These are phyloP conservation scores for Phialophora expanda DNA, from an alignment of 2,329 filamentous ascomycete genomes.

Conservation along the genomic window DNA sequence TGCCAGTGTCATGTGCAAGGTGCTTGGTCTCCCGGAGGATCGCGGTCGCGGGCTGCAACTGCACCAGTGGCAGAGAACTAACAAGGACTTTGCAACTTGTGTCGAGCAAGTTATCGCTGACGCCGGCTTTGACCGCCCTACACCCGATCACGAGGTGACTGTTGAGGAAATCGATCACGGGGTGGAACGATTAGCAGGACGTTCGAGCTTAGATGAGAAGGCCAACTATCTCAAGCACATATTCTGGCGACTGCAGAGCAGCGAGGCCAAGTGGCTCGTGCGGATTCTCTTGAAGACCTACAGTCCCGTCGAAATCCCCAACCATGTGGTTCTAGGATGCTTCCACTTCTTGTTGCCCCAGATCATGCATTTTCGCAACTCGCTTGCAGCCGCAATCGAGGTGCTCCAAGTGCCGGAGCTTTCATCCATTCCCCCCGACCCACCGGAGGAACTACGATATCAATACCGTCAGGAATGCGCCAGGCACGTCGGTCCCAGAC, in stretches of 20 bases:
- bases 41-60: slow-evolving; percentile 66
- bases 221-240: slow-evolving; percentile 56
- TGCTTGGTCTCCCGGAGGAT: slow-evolving; percentile 64
- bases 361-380: slow-evolving; percentile 34
- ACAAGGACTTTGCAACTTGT: slow-evolving; percentile 73
- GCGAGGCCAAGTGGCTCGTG: slow-evolving; percentile 86
- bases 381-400: slow-evolving; percentile 33
- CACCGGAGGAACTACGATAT: slow-evolving; percentile 16
- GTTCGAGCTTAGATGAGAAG: slow-evolving; percentile 68
- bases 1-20: slow-evolving; percentile 69
- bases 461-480: slow-evolving; percentile 27
- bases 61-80: slow-evolving; percentile 65
- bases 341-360: slow-evolving; percentile 74
- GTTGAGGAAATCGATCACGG: slow-evolving; percentile 74
- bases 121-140: slow-evolving; percentile 56
- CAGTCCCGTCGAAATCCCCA: slow-evolving; percentile 68
- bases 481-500: slow-evolving; percentile 53
- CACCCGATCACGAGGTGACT: slow-evolving; percentile 56
- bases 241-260: slow-evolving; percentile 67
- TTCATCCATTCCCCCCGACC: slow-evolving; percentile 23
- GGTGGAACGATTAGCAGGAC: slow-evolving; percentile 70
- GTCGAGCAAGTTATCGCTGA: slow-evolving; percentile 63
- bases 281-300: slow-evolving; percentile 79
- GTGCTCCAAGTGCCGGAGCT: slow-evolving; percentile 26
- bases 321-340: slow-evolving; percentile 58